phyloP scores from a whole-genome alignment of 1,139 yeast genomes.

The Kazachstania sp. region DNA sequence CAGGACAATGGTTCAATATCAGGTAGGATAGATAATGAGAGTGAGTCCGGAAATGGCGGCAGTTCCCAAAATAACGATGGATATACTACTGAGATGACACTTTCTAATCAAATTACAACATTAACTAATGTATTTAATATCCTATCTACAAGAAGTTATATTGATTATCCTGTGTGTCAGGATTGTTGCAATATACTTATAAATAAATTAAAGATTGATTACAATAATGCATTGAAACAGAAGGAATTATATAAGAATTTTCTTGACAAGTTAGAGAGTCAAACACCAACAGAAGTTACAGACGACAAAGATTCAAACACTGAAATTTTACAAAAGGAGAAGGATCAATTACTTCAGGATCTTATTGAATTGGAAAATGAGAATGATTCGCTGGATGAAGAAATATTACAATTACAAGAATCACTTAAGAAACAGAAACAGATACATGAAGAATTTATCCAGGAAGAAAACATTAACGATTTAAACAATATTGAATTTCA shows the following conservation, averaged over 20 bases:
- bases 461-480: slow-evolving; percentile 44
- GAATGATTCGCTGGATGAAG: slow-evolving; percentile 34
- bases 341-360: slow-evolving; percentile 31
- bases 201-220: slow-evolving; percentile 59
- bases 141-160: slow-evolving; percentile 58
- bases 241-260: slow-evolving; percentile 72
- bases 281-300: slow-evolving; percentile 16
- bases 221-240: slow-evolving; percentile 67
- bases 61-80: slow-evolving; percentile 7
- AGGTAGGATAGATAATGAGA: not conserved
- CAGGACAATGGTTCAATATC: not conserved
- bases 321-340: slow-evolving; percentile 23
- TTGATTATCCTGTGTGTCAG: slow-evolving; percentile 79
- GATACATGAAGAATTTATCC: slow-evolving; percentile 36
- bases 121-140: slow-evolving; percentile 57
- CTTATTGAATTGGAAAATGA: slow-evolving; percentile 31
- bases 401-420: slow-evolving; percentile 40
- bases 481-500: slow-evolving; percentile 41
- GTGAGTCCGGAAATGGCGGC: slow-evolving; percentile 13
- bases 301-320: not conserved
- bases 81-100: slow-evolving; percentile 18
- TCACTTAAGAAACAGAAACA: slow-evolving; percentile 34
- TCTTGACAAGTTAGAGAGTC: slow-evolving; percentile 56
- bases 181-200: slow-evolving; percentile 71
- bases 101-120: slow-evolving; percentile 38